These are phyloP conservation scores for Penicillium sp. DNA, from an alignment of 2,329 filamentous ascomycete genomes.

Conservation along the genomic window DNA sequence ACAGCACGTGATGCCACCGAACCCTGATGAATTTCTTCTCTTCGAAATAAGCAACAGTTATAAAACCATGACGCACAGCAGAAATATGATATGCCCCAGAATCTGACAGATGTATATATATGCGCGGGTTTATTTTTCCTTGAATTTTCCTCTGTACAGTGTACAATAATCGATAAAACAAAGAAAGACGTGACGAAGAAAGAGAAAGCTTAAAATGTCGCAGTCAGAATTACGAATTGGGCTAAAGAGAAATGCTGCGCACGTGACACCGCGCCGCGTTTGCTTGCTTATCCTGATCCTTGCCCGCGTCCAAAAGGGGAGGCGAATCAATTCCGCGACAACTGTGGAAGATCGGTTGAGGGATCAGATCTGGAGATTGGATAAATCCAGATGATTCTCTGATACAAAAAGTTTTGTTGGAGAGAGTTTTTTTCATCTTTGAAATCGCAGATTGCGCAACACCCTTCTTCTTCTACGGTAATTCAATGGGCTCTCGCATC, in stretches of 20 bases:
- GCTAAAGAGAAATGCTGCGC: not conserved
- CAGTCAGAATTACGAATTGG: not conserved
- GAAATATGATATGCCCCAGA: too few species aligned
- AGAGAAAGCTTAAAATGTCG: not conserved
- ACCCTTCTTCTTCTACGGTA: not conserved
- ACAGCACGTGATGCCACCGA: not conserved
- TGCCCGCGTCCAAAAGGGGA: not conserved
- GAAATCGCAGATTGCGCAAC: too few species aligned
- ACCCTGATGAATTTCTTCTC: not conserved
- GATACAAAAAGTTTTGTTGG: not conserved
- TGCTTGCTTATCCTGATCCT: not conserved
- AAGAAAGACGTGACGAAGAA: too few species aligned
- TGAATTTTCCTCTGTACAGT: too few species aligned
- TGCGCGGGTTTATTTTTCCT: too few species aligned
- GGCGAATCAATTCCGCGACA: not conserved
- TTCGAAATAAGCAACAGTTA: too few species aligned
- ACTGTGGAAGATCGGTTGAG: not conserved
- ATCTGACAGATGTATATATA: too few species aligned
- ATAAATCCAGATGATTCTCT: too few species aligned
- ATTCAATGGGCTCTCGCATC: constrained; percentile 6
- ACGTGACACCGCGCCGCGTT: constrained; percentile 5
- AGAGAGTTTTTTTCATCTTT: too few species aligned
- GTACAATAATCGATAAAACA: too few species aligned
- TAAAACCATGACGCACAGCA: too few species aligned
- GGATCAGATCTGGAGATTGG: not conserved